phyloP scores from a whole-genome alignment of 371 early-diverging fungal genomes.

The Mucor lusitanicus region DNA sequence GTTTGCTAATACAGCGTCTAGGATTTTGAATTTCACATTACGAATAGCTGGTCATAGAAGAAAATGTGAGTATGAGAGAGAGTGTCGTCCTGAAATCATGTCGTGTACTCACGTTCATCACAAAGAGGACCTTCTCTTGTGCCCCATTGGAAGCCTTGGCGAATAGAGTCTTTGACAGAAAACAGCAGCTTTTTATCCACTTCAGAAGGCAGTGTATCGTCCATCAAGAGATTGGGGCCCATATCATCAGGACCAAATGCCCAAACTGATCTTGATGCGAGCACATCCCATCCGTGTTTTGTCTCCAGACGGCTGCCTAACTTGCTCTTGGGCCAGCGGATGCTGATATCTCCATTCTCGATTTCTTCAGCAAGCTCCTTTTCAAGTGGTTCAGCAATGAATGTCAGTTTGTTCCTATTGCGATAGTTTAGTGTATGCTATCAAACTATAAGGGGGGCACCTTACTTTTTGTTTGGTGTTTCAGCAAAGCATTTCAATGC shows the following conservation, averaged over 20 bases:
- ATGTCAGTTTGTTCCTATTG: slow-evolving; percentile 88
- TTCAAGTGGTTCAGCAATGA: slow-evolving; percentile 95
- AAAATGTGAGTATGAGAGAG: background rate
- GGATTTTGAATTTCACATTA: slow-evolving; percentile 89
- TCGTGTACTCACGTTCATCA: slow-evolving; percentile 81
- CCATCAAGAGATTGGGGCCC: slow-evolving; percentile 92
- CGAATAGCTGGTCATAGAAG: slow-evolving; percentile 72
- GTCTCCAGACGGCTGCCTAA: slow-evolving; percentile 78
- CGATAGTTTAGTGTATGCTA: background rate
- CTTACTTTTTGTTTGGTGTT: slow-evolving; percentile 95
- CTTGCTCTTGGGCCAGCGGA: slow-evolving; percentile 76
- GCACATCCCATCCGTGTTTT: slow-evolving; percentile 92
- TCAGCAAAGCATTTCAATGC: slow-evolving; percentile 94
- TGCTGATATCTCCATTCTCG: slow-evolving; percentile 72
- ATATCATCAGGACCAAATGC: slow-evolving; percentile 95
- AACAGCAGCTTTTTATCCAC: slow-evolving; percentile 82
- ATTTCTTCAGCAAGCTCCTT: slow-evolving; percentile 91
- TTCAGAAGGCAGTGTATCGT: slow-evolving; percentile 92
- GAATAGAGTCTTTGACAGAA: slow-evolving; percentile 81
- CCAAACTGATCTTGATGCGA: slow-evolving; percentile 94
- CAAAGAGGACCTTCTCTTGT: slow-evolving; percentile 94
- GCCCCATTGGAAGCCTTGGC: slow-evolving; percentile 98
- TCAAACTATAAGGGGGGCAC: background rate
- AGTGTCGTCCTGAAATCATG: background rate
- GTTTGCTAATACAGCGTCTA: slow-evolving; percentile 83